Evolutionary conservation across 805 yeast species (phyloP), one percentile per base, ranked within the genome.

Genomic region (Tetrapisispora fleetii): DNA sequence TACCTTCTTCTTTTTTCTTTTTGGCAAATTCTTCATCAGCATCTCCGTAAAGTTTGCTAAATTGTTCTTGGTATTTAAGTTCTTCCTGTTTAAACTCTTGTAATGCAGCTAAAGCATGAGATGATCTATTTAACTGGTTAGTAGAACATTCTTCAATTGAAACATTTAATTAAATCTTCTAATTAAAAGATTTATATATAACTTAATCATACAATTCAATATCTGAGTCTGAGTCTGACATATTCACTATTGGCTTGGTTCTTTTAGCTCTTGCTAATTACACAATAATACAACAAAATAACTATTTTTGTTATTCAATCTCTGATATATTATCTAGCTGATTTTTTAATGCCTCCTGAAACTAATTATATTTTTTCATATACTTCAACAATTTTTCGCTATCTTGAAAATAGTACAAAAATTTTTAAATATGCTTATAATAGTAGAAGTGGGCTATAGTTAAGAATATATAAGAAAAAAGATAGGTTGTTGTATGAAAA

Each of bases 51-150:
- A 87, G 61, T 47, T 73, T 65, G 43, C 74, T 75, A 60, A 86
- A 84, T 49, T 76, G 73, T 50, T 78, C 76, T 17, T 70, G 63
- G 53, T 84, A 73, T 41, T 73, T 71, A 22, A 71, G 62, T 59
- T 88, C 86, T 58, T 89, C 88, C 39, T 67, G 65, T 56, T 72
- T 75, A 59, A 88, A 89, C 58, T 82, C 84, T 53, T 75, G 79
- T 37, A 78, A 60, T 4, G 80, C 78, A 6, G 80, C 79, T 27
- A 77, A 58, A 7, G 83, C 72, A 50, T 69, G 66, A 2, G 79
- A 71, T 4, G 80, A 72, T 24, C 62, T 51, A 44, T 17, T 5
- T 3, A 37, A 37, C 36, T 38, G 33, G 33, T 33, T 21, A 42
- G 30, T 21, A 33, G 28, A 24, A 10, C 3, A 30, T 24, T n/a